Evolutionary conservation across 2,329 filamentous ascomycete genomes (phyloP).

Genomic region (Ascochyta rabiei): DNA sequence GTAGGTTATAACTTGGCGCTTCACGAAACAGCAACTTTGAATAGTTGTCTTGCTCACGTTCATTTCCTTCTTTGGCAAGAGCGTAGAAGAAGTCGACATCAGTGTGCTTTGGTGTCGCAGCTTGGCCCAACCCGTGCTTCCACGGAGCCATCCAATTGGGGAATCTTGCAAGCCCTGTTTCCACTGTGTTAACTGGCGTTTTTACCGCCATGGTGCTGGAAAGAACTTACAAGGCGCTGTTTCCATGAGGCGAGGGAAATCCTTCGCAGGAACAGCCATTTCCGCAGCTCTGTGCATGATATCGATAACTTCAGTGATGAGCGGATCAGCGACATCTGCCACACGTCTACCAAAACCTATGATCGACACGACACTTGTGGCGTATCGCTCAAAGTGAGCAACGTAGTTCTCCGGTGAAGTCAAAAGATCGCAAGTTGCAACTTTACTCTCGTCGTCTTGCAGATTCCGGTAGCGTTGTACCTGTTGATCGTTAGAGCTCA

Average conservation of each 20-base stretch:
- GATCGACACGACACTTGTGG: constrained; percentile 61
- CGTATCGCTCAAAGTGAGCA: constrained; percentile 60
- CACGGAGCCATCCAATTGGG: constrained; percentile 39
- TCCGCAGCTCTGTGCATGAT: constrained; percentile 64
- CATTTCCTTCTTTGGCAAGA: constrained; percentile 38
- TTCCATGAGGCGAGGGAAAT: constrained; percentile 64
- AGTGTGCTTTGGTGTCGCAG: constrained; percentile 34
- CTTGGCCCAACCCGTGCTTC: constrained; percentile 42
- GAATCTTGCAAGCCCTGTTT: constrained; percentile 28
- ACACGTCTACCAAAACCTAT: constrained; percentile 64
- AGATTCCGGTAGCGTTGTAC: constrained; percentile 57
- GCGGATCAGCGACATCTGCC: constrained; percentile 58
- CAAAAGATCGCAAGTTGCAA: constrained; percentile 58
- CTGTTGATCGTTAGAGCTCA: no score
- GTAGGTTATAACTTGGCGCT: constrained; percentile 35
- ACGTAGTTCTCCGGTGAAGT: constrained; percentile 55
- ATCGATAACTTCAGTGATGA: constrained; percentile 65
- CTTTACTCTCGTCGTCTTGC: constrained; percentile 64
- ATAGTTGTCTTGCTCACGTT: constrained; percentile 43
- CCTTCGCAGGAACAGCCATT: constrained; percentile 57
- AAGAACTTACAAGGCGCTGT: constrained; percentile 54
- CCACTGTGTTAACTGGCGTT: no score
- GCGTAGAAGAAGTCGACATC: constrained; percentile 45
- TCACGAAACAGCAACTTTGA: constrained; percentile 52
- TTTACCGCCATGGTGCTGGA: no score